Base-by-base conservation (phyloP, 140 eudicot genomes). In the Erigeron philadelphicus region DNA sequence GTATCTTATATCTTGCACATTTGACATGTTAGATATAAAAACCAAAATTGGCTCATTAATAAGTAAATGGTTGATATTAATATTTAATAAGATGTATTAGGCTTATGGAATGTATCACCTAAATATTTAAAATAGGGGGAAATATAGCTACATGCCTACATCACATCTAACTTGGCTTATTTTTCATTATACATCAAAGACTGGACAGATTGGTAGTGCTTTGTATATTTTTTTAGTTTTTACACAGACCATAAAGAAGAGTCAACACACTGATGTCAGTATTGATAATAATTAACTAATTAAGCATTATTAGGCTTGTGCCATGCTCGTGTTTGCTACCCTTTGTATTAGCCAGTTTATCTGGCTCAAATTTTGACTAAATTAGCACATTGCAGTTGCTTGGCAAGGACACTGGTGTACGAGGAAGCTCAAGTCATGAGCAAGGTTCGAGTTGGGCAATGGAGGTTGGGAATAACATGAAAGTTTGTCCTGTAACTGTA, bases 391-490 rank as follows among this genome's bases (percentile, higher is more conserved):
- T 71, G 61, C 81, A 88, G 95, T 75, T 89, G 75, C 77, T 81
- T 45, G 84, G 84, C 61, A 89, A 80, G 76, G 89, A 84, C 70
- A 56, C 79, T 6, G 79, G 93, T 47, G 61, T 75, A 53, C 77
- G 65, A 72, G 89, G 85, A 46, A 66, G 83, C 67, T 75, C 88
- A 50, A 61, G 75, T 78, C 63, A 80, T 42, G 95, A 93, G 54
- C 95, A 83, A 23, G 98, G 96, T 67, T 86, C 96, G 44, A 89
- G 96, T 82, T 93, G 98, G 97, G 98, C 95, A 17, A 81, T 93
- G 82, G 96, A 93, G 84, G 95, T 93, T 52, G 98, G 90, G 23
- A 82, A 80, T 67, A 78, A 82, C 56, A 66, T 74, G 70, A 82
- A 85, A 77, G 88, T 79, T 69, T 89, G 95, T 73, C 98, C 98